phyloP scores from a whole-genome alignment of 2,329 filamentous ascomycete species.

The Aspergillus sp. region DNA sequence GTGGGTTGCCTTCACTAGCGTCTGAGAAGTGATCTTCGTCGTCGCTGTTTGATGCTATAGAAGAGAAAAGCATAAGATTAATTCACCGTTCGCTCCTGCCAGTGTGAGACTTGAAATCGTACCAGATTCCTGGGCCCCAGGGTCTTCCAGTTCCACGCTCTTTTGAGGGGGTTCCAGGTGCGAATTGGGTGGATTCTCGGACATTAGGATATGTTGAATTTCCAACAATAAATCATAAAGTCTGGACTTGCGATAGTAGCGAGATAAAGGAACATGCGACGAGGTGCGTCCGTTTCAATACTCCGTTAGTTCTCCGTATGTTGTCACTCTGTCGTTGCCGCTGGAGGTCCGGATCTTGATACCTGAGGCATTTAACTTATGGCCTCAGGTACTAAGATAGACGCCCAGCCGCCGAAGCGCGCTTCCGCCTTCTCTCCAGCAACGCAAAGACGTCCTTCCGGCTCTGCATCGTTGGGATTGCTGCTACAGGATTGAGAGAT shows the following conservation, averaged over 20 bases:
- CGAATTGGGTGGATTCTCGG: slow-evolving; percentile 33
- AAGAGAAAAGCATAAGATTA: neutral
- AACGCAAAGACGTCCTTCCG: slow-evolving; percentile 2
- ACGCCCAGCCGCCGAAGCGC: neutral
- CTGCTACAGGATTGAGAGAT: slow-evolving; percentile 1
- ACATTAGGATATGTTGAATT: slow-evolving; percentile 23
- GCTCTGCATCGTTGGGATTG: slow-evolving; percentile 4
- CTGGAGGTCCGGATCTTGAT: slow-evolving; percentile 21
- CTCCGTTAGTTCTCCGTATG: neutral
- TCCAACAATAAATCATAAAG: slow-evolving; percentile 15
- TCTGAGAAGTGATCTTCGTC: slow-evolving; percentile 60
- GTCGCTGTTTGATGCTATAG: slow-evolving; percentile 45
- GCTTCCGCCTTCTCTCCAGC: neutral
- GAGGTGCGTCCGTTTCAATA: neutral
- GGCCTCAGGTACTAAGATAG: slow-evolving; percentile 12
- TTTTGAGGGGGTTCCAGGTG: slow-evolving; percentile 49
- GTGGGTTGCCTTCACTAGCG: slow-evolving; percentile 51
- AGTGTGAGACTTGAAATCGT: slow-evolving; percentile 14
- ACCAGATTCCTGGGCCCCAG: slow-evolving; percentile 52
- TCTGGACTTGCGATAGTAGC: slow-evolving; percentile 8
- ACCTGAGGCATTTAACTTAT: slow-evolving; percentile 20
- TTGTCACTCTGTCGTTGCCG: slow-evolving; percentile 4
- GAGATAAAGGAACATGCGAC: slow-evolving; percentile 4
- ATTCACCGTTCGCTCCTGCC: neutral
- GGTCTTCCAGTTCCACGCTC: slow-evolving; percentile 50